Evolutionary conservation across 2,329 filamentous ascomycete genomes (phyloP).

Genomic region (Calonectria pteridis): DNA sequence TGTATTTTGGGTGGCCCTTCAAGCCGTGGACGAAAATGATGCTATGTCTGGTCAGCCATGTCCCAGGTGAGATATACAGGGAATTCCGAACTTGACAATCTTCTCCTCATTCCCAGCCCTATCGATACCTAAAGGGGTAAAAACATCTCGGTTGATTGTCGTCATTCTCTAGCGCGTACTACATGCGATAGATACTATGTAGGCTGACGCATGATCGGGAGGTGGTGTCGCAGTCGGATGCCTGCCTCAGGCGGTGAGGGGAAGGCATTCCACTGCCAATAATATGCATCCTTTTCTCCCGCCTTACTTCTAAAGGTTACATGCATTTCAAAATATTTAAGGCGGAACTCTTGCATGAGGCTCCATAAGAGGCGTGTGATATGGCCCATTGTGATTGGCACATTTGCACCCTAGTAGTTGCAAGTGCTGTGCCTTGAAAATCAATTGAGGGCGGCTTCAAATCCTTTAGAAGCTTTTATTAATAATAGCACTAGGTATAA

Average conservation of each 20-base stretch:
- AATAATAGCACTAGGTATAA: background rate
- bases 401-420: background rate
- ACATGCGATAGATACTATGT: background rate
- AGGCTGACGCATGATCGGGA: no score
- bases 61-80: background rate
- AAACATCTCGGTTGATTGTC: background rate
- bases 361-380: background rate
- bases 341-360: background rate
- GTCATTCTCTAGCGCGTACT: background rate
- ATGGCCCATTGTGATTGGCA: background rate
- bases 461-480: background rate
- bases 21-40: slow-evolving; percentile 53
- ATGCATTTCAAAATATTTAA: background rate
- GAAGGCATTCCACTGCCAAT: background rate
- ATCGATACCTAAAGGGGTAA: background rate
- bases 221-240: background rate
- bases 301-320: background rate
- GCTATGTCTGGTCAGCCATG: slow-evolving; percentile 30
- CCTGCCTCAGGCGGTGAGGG: background rate
- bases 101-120: background rate
- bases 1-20: slow-evolving; percentile 49
- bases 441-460: background rate
- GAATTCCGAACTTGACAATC: background rate
- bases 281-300: background rate
- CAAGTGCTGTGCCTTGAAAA: background rate